These are phyloP conservation scores for Solanum sitiens DNA, from an alignment of 257 asterid genomes.

Conservation along the genomic window DNA sequence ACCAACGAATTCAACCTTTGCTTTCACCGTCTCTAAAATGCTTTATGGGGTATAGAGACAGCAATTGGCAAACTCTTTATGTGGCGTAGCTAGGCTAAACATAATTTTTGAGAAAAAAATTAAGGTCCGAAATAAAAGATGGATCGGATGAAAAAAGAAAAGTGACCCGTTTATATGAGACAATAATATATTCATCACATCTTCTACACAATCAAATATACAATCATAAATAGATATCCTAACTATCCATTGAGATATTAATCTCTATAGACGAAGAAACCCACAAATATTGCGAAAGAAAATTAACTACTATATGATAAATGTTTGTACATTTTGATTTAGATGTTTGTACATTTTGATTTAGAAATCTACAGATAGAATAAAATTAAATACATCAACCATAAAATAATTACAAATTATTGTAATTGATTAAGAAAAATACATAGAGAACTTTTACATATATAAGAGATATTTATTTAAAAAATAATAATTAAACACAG, in stretches of 20 bases:
- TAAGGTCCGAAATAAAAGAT: no score
- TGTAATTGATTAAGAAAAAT: not conserved
- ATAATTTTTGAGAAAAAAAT: not conserved
- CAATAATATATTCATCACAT: not conserved
- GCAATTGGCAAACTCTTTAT: not conserved
- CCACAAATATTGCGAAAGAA: not conserved
- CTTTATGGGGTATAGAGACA: not conserved
- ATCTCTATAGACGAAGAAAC: not conserved
- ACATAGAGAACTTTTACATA: not conserved
- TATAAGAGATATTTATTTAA: no score
- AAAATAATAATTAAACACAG: no score
- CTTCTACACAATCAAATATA: no score
- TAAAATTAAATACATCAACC: not conserved
- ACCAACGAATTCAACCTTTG: no score
- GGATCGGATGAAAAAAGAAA: not conserved
- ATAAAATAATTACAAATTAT: no score
- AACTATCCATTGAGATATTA: not conserved
- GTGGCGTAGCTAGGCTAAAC: not conserved
- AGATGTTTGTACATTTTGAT: no score
- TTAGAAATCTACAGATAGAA: no score
- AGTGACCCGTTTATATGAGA: not conserved
- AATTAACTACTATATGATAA: not conserved
- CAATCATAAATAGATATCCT: not conserved
- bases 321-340: no score
- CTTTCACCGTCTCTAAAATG: not conserved